A percentile compares a stretch with the other conserved stretches of the same genome.
Evolutionary conservation across 257 asterid species (phyloP).

Genomic region (Fraxinus cuspidata): DNA sequence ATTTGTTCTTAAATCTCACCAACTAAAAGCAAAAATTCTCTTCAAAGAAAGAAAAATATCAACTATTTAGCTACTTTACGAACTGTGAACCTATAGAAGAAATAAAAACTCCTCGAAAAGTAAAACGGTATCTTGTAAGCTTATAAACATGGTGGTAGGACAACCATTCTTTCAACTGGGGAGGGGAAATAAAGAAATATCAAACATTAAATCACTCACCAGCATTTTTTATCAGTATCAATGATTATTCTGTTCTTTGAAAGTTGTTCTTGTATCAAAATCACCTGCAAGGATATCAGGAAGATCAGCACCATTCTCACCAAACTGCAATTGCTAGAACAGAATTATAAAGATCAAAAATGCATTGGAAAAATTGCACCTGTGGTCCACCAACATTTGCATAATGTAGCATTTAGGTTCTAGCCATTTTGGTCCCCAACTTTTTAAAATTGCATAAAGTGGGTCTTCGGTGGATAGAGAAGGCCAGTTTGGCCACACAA

Average conservation of each 20-base stretch:
- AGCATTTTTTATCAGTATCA: constrained; percentile 83
- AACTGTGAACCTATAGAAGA: not conserved
- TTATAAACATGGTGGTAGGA: constrained; percentile 6
- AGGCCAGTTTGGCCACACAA: not conserved
- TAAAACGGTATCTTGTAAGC: not conserved
- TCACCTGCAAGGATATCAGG: constrained; percentile 54
- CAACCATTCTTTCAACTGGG: not conserved
- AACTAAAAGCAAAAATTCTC: not conserved
- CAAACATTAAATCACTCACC: constrained; percentile 47
- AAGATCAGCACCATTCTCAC: constrained; percentile 25
- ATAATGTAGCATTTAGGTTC: not conserved
- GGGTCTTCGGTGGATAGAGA: not conserved
- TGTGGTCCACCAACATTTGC: not conserved
- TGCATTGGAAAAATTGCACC: not conserved
- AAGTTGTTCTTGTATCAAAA: constrained; percentile 95
- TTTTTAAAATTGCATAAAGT: not conserved
- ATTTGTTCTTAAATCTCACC: not conserved
- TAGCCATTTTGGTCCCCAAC: not conserved
- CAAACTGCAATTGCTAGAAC: constrained; percentile 4
- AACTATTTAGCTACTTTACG: not conserved
- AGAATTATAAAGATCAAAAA: not conserved
- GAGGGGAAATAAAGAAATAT: not conserved
- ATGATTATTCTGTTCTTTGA: constrained; percentile 95
- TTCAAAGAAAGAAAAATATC: not conserved
- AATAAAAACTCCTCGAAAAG: not conserved